These are phyloP conservation scores for Elaeis guineensis DNA, from an alignment of 176 grass and related monocot species.

Conservation along the genomic window DNA sequence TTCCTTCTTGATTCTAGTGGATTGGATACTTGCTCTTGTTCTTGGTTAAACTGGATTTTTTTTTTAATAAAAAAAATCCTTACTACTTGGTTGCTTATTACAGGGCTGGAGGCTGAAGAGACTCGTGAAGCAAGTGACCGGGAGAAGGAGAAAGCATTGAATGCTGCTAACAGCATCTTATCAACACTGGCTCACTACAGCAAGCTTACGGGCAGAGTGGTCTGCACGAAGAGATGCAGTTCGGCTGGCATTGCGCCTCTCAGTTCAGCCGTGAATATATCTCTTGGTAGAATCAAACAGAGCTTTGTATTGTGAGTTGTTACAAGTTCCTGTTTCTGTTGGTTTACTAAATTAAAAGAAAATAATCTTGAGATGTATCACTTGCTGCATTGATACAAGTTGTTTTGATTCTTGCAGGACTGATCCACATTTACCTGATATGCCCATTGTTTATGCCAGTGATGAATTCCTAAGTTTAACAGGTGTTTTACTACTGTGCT, in stretches of 20 bases:
- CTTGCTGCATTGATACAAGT: slow-evolving; percentile 1
- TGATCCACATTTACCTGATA: slow-evolving; percentile 60
- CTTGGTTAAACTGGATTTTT: too few relatives aligned
- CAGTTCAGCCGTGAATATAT: slow-evolving; percentile 68
- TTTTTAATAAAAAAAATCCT: too few relatives aligned
- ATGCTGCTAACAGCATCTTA: slow-evolving; percentile 54
- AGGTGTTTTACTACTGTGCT: slow-evolving; percentile 35
- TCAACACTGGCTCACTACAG: slow-evolving; percentile 51
- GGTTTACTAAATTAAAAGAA: background rate
- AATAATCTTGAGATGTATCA: slow-evolving; percentile 14
- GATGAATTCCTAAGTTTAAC: slow-evolving; percentile 71
- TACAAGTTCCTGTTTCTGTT: slow-evolving; percentile 24
- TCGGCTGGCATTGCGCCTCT: slow-evolving; percentile 52
- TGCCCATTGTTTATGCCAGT: slow-evolving; percentile 90
- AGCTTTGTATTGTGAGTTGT: slow-evolving; percentile 99
- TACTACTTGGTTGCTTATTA: slow-evolving; percentile 3
- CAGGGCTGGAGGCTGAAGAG: slow-evolving; percentile 64
- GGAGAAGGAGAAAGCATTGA: slow-evolving; percentile 64
- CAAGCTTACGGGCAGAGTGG: slow-evolving; percentile 71
- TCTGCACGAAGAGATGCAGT: slow-evolving; percentile 56
- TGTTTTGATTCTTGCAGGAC: slow-evolving; percentile 51
- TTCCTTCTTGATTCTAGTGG: too few relatives aligned
- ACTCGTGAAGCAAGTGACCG: slow-evolving; percentile 34
- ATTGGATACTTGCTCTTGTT: too few relatives aligned
- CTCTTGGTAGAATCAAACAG: slow-evolving; percentile 99